These are phyloP conservation scores for Dactylis glomerata DNA, from an alignment of 176 grass and related monocot species.

Conservation along the genomic window DNA sequence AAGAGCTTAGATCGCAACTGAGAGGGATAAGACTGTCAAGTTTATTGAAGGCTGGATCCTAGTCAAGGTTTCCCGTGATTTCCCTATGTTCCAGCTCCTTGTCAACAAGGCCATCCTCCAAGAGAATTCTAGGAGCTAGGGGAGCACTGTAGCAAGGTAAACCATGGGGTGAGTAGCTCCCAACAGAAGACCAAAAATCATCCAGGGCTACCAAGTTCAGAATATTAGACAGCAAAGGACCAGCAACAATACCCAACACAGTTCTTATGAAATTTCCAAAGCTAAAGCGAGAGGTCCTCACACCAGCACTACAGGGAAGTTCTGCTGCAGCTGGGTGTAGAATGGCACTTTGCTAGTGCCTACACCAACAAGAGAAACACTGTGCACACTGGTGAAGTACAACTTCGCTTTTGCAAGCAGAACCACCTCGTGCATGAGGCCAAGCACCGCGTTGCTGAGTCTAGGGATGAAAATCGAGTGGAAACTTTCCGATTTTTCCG, in stretches of 20 bases:
- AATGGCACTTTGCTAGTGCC: background rate
- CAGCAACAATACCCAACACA: background rate
- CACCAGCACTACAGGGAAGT: background rate
- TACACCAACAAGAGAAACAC: background rate
- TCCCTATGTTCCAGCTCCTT: background rate
- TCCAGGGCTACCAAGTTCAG: background rate
- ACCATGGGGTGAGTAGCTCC: background rate
- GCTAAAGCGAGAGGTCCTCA: background rate
- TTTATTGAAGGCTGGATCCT: background rate
- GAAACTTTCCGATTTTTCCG: no score
- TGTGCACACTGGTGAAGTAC: background rate
- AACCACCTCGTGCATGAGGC: background rate
- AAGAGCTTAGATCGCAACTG: background rate
- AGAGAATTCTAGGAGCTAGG: background rate
- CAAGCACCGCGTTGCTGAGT: background rate
- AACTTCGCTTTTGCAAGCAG: background rate
- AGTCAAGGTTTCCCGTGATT: background rate
- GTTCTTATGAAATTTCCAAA: background rate
- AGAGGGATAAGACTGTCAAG: background rate
- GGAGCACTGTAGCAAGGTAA: background rate
- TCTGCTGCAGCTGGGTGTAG: background rate
- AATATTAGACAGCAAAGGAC: background rate
- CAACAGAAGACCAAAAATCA: background rate
- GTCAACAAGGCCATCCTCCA: background rate
- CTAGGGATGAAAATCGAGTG: no score